Base-by-base conservation (phyloP, 2,329 filamentous ascomycete genomes). In the Trichoderma afroharzianum region DNA sequence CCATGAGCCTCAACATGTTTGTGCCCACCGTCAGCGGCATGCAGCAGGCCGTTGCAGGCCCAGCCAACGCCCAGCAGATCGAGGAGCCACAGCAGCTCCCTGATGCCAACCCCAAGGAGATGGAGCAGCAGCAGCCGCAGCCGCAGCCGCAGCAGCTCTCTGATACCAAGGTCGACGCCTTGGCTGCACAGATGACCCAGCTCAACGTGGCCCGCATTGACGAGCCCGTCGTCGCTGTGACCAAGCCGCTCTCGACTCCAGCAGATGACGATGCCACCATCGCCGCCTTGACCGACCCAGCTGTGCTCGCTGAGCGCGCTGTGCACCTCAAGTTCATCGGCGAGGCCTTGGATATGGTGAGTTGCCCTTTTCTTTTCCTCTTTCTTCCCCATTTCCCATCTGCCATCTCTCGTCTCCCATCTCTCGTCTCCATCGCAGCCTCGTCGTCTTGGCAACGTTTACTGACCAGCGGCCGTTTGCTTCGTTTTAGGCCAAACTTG, bases 321-420 rank as follows among this genome's bases (percentile, higher is more conserved):
- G 75, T 78, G 73, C 81, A 83, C 71, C 76, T 81, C 75, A 80
- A 79, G 57, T 97, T 94, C 82, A 97, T 97, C 89, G 88, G 91
- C 76, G 91, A 95, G 80, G 95, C 95, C 73, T 87, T 98, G 75
- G 87, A 90, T 75, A 97, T 97, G 94, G 93, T 95, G 83, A 77
- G 85, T 36, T 18, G 57, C n/a, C 30, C 7, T 12, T 12, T 43
- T 58, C 12, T 32, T 15, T 53, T 21, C 59, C 12, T 18, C 66
- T 68, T 1, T 69, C 24, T 18, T 6, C 11, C 30, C 4, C 43
- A 21, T 18, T 6, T 8, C 30, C 4, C 43, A 21, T 26, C 18
- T 11, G 21, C 21, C n/a, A 18, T 47, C 12, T 12, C 33, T 30
- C 36, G 15, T 32, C 63, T n/a, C 2, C 26, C 55, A 5, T n/a